Evolutionary conservation across 768 basidiomycete species (phyloP), one percentile per base, ranked within the genome.

Genomic region (Amanita pallidorosea): DNA sequence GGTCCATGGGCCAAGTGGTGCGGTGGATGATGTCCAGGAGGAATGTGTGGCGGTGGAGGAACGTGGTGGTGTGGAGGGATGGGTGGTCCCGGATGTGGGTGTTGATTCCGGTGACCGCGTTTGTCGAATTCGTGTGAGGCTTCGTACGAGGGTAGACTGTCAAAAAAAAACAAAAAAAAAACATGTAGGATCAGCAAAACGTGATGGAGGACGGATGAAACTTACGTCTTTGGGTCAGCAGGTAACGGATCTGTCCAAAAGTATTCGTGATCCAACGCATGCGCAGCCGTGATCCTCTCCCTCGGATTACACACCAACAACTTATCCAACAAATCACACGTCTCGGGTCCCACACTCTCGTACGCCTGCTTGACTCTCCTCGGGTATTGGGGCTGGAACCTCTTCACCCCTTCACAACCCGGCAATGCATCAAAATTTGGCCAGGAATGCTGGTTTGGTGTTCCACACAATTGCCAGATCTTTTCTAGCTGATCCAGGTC

Each of bases 201-300:
- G 45, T 17, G 27, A 35, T 12, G 45, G 29, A 5, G 7, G 46
- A 27, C 18, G 52, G 18, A 47, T 42, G 18, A 3, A 13, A 69
- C 80, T 52, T 59, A 88, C 88, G 78, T 77, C 64, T 83, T 86
- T 1, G 87, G 88, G 67, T 89, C 86, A 18, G 87, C 87, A 33
- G 93, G 88, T 34, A 91, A 59, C 0, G 95, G 94, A 55, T 88
- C 83, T 0, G 82, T 83, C 89, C 90, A 96, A 65, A 98, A 96
- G 70, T 92, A 98, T 17, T 88, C 83, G 61, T 97, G 92, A 57
- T 93, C 85, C 47, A 97, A 74, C 0, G 94, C 94, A 52, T 90
- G 76, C 2, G 77, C 66, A 7, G 95, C 95, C 1, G 93, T 92
- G 36, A 92, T 76, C 17, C 95, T 77, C 51, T 86, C 78, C 54